Conservation (phyloP, 495 filamentous ascomycete species). For the Penicillium psychrofluorescens region DNA sequence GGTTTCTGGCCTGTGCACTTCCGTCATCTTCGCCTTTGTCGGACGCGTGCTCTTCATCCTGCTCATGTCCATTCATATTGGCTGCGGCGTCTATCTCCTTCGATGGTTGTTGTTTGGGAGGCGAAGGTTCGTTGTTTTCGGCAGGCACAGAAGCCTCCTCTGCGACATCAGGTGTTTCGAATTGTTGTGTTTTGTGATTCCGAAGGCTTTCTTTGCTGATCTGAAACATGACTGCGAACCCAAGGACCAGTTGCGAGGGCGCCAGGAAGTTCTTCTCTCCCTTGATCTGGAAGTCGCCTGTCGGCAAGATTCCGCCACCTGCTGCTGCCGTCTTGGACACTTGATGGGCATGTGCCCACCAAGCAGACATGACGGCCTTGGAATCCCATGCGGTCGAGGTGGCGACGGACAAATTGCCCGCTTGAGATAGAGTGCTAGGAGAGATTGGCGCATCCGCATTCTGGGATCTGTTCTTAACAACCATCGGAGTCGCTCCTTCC, state of each 20-base stretch:
- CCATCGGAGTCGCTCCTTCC: constrained; percentile 69
- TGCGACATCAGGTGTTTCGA: constrained; percentile 38
- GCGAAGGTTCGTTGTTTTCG: neutral
- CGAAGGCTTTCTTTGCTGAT: constrained; percentile 83
- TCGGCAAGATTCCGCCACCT: constrained; percentile 67
- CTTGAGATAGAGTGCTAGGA: constrained; percentile 84
- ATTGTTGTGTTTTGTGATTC: constrained; percentile 59
- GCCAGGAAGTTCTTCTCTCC: constrained; percentile 88
- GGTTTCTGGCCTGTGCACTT: constrained; percentile 14
- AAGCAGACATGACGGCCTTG: constrained; percentile 89
- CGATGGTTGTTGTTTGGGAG: neutral
- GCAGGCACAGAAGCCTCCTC: neutral
- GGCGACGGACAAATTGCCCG: constrained; percentile 73
- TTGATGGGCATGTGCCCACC: constrained; percentile 85
- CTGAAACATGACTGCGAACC: constrained; percentile 79
- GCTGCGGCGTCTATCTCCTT: neutral
- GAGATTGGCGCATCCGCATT: constrained; percentile 78
- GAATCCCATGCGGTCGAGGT: constrained; percentile 90
- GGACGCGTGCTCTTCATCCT: constrained; percentile 10
- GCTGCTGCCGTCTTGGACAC: constrained; percentile 72
- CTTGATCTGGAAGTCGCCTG: constrained; percentile 69
- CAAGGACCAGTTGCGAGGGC: constrained; percentile 79
- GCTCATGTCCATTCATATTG: constrained; percentile 2
- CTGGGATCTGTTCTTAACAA: constrained; percentile 76
- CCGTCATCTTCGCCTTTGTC: constrained; percentile 26